phyloP scores from a whole-genome alignment of 2,329 filamentous ascomycete genomes.

The Fusarium sulawesiense region DNA sequence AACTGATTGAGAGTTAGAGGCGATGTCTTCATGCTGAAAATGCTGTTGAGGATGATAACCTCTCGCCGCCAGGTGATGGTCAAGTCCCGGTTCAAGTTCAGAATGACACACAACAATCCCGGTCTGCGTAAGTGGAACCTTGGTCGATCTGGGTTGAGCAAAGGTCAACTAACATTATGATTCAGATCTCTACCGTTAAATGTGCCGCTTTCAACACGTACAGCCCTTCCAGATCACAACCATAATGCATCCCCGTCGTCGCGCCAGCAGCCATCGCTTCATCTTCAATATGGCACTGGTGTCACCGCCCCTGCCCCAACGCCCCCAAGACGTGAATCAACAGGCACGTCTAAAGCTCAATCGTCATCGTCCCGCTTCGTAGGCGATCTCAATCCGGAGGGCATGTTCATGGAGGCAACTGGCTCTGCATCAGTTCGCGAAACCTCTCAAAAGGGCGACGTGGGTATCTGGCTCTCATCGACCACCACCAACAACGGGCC shows the following conservation, averaged over 20 bases:
- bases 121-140: conserved; percentile 47
- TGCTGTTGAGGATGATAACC: conserved; percentile 44
- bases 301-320: conserved; percentile 15
- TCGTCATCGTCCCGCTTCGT: conserved; percentile 61
- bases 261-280: neutral
- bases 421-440: conserved; percentile 49
- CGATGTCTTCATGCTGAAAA: conserved; percentile 58
- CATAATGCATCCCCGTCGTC: neutral
- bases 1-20: conserved; percentile 49
- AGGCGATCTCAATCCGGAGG: conserved; percentile 69
- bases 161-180: neutral
- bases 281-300: conserved; percentile 30
- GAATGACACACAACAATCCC: conserved; percentile 44
- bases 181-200: conserved; percentile 26
- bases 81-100: conserved; percentile 16
- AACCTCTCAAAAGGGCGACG: conserved; percentile 61
- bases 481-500: neutral
- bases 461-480: conserved; percentile 66
- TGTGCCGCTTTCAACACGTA: conserved; percentile 9
- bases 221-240: conserved; percentile 24
- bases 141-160: neutral
- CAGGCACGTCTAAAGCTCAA: conserved; percentile 41
- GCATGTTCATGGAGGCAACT: conserved; percentile 68
- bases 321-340: conserved; percentile 24
- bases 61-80: conserved; percentile 13